phyloP scores from a whole-genome alignment of 2,329 filamentous ascomycete species.

The Fonsecaea nubica region DNA sequence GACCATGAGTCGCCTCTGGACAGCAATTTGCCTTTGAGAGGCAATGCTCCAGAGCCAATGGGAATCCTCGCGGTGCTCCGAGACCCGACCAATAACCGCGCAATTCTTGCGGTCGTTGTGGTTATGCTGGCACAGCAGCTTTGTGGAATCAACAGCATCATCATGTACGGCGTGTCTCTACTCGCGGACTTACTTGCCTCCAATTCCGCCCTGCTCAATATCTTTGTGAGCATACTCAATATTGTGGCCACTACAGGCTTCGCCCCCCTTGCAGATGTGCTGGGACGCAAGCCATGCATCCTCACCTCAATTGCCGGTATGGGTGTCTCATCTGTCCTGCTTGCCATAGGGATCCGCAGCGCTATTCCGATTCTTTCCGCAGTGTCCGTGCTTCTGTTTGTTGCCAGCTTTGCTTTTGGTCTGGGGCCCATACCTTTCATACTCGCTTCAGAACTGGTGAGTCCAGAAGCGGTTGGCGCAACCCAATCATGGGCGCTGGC shows the following conservation, averaged over 20 bases:
- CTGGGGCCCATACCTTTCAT: constrained; percentile 95
- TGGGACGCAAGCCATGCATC: constrained; percentile 86
- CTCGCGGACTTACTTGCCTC: constrained; percentile 80
- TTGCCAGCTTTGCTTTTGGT: constrained; percentile 86
- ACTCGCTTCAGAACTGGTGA: constrained; percentile 87
- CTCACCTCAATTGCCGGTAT: constrained; percentile 84
- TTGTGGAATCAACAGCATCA: constrained; percentile 87
- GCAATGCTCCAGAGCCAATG: constrained; percentile 50
- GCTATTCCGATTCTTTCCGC: constrained; percentile 77
- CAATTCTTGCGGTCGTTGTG: constrained; percentile 79
- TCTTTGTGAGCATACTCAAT: constrained; percentile 85
- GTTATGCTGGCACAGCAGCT: constrained; percentile 94
- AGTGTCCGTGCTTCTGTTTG: constrained; percentile 81
- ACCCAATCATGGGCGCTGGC: constrained; percentile 88
- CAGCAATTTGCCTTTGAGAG: constrained; percentile 33
- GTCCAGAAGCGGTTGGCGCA: constrained; percentile 86
- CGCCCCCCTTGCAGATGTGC: constrained; percentile 78
- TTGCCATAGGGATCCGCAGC: constrained; percentile 81
- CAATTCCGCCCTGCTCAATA: constrained; percentile 82
- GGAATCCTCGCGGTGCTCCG: constrained; percentile 66
- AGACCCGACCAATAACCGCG: constrained; percentile 73
- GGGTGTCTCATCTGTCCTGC: constrained; percentile 74
- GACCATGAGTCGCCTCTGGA: constrained; percentile 13
- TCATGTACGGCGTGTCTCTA: constrained; percentile 97
- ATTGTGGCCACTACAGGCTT: constrained; percentile 80